Evolutionary conservation across 192 early-diverging fungal species (phyloP).

Genomic region (Chytriomyces sp.): DNA sequence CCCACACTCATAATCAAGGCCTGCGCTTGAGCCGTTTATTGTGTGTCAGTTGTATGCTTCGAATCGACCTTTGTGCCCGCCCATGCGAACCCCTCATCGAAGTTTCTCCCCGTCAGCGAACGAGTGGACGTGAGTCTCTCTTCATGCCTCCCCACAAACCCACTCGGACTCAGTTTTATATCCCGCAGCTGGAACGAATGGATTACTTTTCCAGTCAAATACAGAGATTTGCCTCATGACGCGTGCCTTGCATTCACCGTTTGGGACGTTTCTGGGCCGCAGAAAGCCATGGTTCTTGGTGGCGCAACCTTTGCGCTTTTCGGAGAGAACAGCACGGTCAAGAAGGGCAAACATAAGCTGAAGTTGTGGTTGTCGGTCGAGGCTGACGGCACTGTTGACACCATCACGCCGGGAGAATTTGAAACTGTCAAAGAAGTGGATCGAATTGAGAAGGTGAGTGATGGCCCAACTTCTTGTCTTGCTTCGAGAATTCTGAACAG

Average conservation of each 20-base stretch:
- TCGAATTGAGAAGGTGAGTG: slow-evolving; percentile 78
- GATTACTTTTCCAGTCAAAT: slow-evolving; percentile 86
- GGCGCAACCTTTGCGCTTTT: slow-evolving; percentile 81
- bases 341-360: slow-evolving; percentile 84
- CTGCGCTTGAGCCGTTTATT: slow-evolving; percentile 64
- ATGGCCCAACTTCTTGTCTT: neutral
- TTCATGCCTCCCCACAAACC: neutral
- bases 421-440: slow-evolving; percentile 74
- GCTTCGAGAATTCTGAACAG: neutral
- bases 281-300: slow-evolving; percentile 75
- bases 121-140: slow-evolving; percentile 14
- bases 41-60: slow-evolving; percentile 72
- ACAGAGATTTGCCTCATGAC: slow-evolving; percentile 77
- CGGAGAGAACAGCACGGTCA: slow-evolving; percentile 78
- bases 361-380: slow-evolving; percentile 69
- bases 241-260: slow-evolving; percentile 76
- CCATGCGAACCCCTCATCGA: slow-evolving; percentile 71
- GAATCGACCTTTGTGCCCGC: slow-evolving; percentile 68
- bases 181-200: slow-evolving; percentile 89
- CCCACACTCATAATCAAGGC: slow-evolving; percentile 34
- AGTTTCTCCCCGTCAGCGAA: slow-evolving; percentile 57
- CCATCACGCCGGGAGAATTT: slow-evolving; percentile 63
- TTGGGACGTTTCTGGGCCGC: slow-evolving; percentile 79
- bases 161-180: neutral
- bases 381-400: slow-evolving; percentile 64